phyloP scores from a whole-genome alignment of 2,329 filamentous ascomycete species.

The Cladosporium velox region DNA sequence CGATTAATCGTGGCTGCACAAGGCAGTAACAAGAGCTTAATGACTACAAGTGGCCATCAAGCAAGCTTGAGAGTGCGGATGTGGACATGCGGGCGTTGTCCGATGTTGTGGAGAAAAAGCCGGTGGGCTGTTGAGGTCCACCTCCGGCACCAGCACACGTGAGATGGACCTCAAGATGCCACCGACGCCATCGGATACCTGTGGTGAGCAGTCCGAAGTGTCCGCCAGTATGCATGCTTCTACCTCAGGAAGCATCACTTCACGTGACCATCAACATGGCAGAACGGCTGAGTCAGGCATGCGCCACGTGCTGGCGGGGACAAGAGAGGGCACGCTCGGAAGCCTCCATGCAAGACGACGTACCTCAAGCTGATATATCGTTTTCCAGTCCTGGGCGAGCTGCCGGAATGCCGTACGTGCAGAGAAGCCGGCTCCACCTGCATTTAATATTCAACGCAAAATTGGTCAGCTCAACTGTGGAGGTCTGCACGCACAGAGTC shows the following conservation, averaged over 20 bases:
- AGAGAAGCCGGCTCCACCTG: neutral
- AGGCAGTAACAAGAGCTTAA: neutral
- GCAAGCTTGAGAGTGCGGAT: neutral
- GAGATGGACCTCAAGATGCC: neutral
- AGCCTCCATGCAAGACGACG: neutral
- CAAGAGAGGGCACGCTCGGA: neutral
- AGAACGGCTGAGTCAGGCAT: constrained; percentile 9
- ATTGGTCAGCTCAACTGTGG: neutral
- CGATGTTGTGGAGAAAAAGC: neutral
- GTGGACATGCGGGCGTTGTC: neutral
- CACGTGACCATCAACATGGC: constrained; percentile 7
- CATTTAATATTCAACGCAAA: constrained; percentile 2
- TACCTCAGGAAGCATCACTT: too few species aligned
- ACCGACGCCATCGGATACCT: neutral
- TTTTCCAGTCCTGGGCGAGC: neutral
- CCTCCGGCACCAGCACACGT: neutral
- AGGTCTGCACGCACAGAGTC: neutral
- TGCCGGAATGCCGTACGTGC: neutral
- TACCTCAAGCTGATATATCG: neutral
- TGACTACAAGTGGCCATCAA: neutral
- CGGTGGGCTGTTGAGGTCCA: constrained; percentile 1
- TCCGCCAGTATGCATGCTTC: neutral
- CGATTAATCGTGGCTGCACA: neutral
- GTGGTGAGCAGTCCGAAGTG: neutral
- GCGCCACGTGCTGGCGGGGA: neutral